Percentiles rank a stretch among this genome's conserved stretches.
Evolutionary conservation across 306 rosid species (phyloP).

Genomic region (Acacia melanoxylon): DNA sequence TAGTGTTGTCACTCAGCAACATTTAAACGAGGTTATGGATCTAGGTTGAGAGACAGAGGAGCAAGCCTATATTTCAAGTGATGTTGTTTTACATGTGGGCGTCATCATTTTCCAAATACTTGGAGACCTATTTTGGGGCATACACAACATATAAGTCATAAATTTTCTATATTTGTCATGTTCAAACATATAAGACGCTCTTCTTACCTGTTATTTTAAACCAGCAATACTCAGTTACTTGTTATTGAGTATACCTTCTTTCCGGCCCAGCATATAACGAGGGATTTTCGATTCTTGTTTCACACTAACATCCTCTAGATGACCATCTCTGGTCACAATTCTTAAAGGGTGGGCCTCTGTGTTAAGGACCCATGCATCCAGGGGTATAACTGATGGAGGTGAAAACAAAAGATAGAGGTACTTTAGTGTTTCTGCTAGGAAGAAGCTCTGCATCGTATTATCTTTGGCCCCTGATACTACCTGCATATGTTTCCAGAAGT

Average conservation of each 20-base stretch:
- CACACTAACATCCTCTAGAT: slow-evolving; percentile 2
- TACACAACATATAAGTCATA: neutral
- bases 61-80: slow-evolving; percentile 20
- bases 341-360: slow-evolving; percentile 70
- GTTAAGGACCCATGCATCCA: slow-evolving; percentile 72
- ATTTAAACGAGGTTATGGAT: neutral
- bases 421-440: slow-evolving; percentile 68
- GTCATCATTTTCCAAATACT: neutral
- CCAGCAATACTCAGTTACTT: slow-evolving; percentile 27
- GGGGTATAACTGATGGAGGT: slow-evolving; percentile 54
- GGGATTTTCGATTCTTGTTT: slow-evolving; percentile 36
- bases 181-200: neutral
- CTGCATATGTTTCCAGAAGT: slow-evolving; percentile 35
- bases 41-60: slow-evolving; percentile 29
- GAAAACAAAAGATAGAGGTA: slow-evolving; percentile 70
- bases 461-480: slow-evolving; percentile 50
- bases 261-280: slow-evolving; percentile 43
- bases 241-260: slow-evolving; percentile 43
- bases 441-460: slow-evolving; percentile 70
- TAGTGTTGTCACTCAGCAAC: slow-evolving; percentile 20
- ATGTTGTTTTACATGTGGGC: too few relatives aligned
- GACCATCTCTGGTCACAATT: slow-evolving; percentile 39
- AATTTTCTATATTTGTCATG: neutral
- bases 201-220: slow-evolving; percentile 25
- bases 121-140: neutral